Base-by-base conservation (phyloP, 129 eudicot species). In the Helianthus tuberosus region DNA sequence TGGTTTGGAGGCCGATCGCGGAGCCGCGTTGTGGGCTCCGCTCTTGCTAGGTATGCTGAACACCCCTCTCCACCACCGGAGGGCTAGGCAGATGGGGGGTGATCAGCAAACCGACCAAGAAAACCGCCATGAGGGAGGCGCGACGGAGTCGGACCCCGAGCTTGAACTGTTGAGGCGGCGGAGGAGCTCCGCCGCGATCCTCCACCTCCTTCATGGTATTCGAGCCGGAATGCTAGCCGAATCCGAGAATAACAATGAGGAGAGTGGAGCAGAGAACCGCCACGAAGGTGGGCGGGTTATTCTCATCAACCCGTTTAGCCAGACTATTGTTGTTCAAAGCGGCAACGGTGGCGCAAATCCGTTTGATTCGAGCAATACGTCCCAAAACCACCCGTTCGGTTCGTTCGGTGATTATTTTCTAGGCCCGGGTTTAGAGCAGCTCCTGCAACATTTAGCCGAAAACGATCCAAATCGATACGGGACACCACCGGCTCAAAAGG, bases 361-460 rank as follows among this genome's bases (percentile, higher is more conserved):
- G 2, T 55, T 57, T 60, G 81, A 64, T 50, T 54, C 80, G 3
- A 64, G 36, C 52, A 80, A 65, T 50, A 52, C 52, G 23, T 47
- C 86, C 4, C 86, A 70, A 61, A 80, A 75, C 80, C 77, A 79
- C 71, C 78, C 91, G 0, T 69, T 75, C 47, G 91, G 91, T 12
- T 87, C 91, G 0, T 75, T 88, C 14, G 91, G 97, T 1, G 91
- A 91, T 75, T 91, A 91, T 68, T 85, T 88, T 67, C 41, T 91
- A 1, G 97, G 97, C 25, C 91, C 97, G 2, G 94, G 89, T 59
- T 75, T 88, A 20, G 91, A 91, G 58, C 66, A 81, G 71, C 74
- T 88, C 82, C 76, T 91, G 68, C 96, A 88, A 79, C 95, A 86
- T 62, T 85, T 91, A 79, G 87, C 92, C 1, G 97, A 91, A 69